Evolutionary conservation across 2,329 filamentous ascomycete genomes (phyloP), one percentile per base, ranked within the genome.

Genomic region (Fusarium sp.): DNA sequence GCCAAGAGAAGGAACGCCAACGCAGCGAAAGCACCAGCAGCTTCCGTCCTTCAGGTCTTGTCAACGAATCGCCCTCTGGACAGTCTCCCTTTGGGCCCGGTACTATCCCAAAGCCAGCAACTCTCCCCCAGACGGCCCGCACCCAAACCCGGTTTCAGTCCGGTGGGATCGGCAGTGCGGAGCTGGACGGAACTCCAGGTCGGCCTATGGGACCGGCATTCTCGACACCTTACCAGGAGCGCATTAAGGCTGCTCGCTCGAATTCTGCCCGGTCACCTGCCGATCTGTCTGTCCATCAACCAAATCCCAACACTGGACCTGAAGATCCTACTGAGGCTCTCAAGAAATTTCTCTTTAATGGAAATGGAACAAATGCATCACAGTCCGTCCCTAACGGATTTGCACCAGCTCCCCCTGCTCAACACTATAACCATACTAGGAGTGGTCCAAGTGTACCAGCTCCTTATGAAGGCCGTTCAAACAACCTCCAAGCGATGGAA

Each of bases 1-100:
- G 92, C 49, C 91, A 92, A 64, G 92, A 96, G 78, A 92, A 89
- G 76, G 89, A 90, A 54, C 84, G 86, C 63, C 86, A 85, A 44
- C 84, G 84, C 26, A 84, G 85, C 61, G 84, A 84, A 21, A 89
- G 85, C 69, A 83, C 84, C 18, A 79, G 82, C 52, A 83, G 84
- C 54, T 67, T 84, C 72, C 70, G 80, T 74, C 60, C 81, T 71
- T 69, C 71, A 21, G 74, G 78, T 31, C 74, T 80, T 10, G 78
- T 80, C 12, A 82, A 85, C 7, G 84, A 85, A 61, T 89, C 86
- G n/a, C 87, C 88, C n/a, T 82, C 84, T 21, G 77, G 76, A 4
- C 80, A 79, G 48, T 79, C 81, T 39, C 76, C 79, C 20, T 76
- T 78, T 47, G 74, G 80, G 20, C 59, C 54, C 12, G 70, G 50